Percentiles rank a stretch among this genome's conserved stretches.
phyloP scores from a whole-genome alignment of 1,284 basidiomycete genomes.

The Heterobasidion parviporum region DNA sequence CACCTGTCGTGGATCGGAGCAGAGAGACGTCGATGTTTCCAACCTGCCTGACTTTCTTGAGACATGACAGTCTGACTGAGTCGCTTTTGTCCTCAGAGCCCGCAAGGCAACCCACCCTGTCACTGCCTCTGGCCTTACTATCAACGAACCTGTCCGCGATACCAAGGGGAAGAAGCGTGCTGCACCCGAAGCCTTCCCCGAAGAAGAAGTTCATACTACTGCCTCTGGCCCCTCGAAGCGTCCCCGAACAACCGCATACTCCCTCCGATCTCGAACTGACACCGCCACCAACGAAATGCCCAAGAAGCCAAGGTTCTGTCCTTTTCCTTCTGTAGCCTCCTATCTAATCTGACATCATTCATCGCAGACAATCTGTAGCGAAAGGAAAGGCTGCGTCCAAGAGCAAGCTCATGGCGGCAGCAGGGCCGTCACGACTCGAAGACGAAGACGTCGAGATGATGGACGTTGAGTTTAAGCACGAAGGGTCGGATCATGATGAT shows the following conservation, averaged over 20 bases:
- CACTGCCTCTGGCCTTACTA: conserved; percentile 41
- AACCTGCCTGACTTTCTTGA: background rate
- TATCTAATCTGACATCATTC: conserved; percentile 2
- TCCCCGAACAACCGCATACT: conserved; percentile 45
- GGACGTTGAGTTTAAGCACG: conserved; percentile 54
- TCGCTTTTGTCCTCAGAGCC: conserved; percentile 30
- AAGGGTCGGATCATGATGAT: conserved; percentile 45
- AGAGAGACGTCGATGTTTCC: too few species aligned
- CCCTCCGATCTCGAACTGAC: conserved; percentile 54
- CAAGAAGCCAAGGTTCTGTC: conserved; percentile 56
- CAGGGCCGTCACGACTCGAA: conserved; percentile 49
- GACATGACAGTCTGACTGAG: background rate
- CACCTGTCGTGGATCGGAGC: too few species aligned
- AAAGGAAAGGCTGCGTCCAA: conserved; percentile 62
- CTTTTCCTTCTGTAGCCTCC: conserved; percentile 8
- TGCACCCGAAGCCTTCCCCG: conserved; percentile 52
- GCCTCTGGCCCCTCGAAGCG: conserved; percentile 41
- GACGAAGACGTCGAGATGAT: conserved; percentile 74
- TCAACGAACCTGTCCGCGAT: conserved; percentile 68
- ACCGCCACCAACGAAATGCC: conserved; percentile 52
- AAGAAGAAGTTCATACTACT: conserved; percentile 49
- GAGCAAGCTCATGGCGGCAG: conserved; percentile 47
- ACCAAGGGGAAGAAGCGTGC: conserved; percentile 82
- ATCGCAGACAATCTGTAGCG: conserved; percentile 21
- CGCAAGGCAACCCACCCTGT: conserved; percentile 45